These are phyloP conservation scores for Teratosphaeria pseudoeucalypti DNA, from an alignment of 2,329 filamentous ascomycete species.

Conservation along the genomic window DNA sequence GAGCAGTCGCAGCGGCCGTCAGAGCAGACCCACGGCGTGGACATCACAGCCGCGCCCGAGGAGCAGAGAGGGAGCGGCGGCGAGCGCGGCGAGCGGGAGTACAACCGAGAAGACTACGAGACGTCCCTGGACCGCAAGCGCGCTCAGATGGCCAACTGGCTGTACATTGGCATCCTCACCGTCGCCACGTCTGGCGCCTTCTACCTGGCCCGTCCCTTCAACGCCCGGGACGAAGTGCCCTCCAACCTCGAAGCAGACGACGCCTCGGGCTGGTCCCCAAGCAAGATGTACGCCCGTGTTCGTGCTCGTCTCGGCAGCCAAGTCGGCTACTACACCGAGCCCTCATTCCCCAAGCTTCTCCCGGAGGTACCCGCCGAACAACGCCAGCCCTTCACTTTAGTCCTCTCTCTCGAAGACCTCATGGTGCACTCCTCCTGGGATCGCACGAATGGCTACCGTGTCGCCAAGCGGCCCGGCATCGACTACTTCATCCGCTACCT, in stretches of 20 bases:
- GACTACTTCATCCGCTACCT: slow-evolving; percentile 97
- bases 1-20: slow-evolving; percentile 9
- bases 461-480: slow-evolving; percentile 86
- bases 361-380: slow-evolving; percentile 69
- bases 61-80: slow-evolving; percentile 23
- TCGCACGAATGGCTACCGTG: slow-evolving; percentile 85
- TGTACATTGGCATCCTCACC: slow-evolving; percentile 53
- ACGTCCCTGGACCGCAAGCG: slow-evolving; percentile 82
- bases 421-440: slow-evolving; percentile 92
- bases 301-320: slow-evolving; percentile 64
- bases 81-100: slow-evolving; percentile 52
- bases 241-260: slow-evolving; percentile 49
- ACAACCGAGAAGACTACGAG: slow-evolving; percentile 72
- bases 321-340: slow-evolving; percentile 89
- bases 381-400: slow-evolving; percentile 81
- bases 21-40: slow-evolving; percentile 24
- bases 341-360: slow-evolving; percentile 85
- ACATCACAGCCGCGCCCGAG: slow-evolving; percentile 18
- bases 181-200: slow-evolving; percentile 49
- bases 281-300: slow-evolving; percentile 70
- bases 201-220: slow-evolving; percentile 82
- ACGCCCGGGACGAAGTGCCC: slow-evolving; percentile 56
- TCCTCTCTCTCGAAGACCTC: slow-evolving; percentile 85
- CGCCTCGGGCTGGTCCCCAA: slow-evolving; percentile 67
- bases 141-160: slow-evolving; percentile 62